These are phyloP conservation scores for Spirogloea muscicola DNA, from an alignment of 139 green algal species.

Conservation along the genomic window DNA sequence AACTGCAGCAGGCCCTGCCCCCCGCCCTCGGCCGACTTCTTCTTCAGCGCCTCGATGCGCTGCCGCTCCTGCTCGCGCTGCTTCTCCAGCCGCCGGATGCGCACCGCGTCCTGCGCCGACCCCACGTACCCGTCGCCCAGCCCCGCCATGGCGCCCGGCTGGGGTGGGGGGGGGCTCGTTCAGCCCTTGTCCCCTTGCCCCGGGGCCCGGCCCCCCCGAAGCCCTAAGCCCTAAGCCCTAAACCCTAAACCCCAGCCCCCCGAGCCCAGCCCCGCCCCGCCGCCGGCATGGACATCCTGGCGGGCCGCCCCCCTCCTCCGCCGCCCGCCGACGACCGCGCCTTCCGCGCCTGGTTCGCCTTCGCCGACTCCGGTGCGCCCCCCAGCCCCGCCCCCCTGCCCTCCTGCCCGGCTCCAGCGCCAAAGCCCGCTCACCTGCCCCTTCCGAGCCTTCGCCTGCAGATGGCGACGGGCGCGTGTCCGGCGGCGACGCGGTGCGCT, in stretches of 20 bases:
- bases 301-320: no score
- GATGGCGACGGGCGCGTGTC: conserved; percentile 64
- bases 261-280: no score
- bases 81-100: conserved; percentile 37
- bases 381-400: background rate
- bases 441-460: conserved; percentile 1
- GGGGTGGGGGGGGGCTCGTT: no score
- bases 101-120: conserved; percentile 15
- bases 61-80: conserved; percentile 28
- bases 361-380: conserved; percentile 17
- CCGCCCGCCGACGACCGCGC: no score
- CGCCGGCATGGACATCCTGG: no score
- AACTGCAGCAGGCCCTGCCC: conserved; percentile 33
- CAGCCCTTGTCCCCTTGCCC: no score
- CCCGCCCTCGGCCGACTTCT: conserved; percentile 16
- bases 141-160: conserved; percentile 19
- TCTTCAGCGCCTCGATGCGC: conserved; percentile 20
- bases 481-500: conserved; percentile 72
- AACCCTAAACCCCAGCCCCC: no score
- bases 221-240: no score
- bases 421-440: conserved; percentile 1
- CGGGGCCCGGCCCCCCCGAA: no score
- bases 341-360: conserved; percentile 15
- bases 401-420: background rate
- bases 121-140: conserved; percentile 42